Evolutionary conservation across 139 green algal species (phyloP), one percentile per base, ranked within the genome.

Genomic region (Raphidocelis subcapitata): DNA sequence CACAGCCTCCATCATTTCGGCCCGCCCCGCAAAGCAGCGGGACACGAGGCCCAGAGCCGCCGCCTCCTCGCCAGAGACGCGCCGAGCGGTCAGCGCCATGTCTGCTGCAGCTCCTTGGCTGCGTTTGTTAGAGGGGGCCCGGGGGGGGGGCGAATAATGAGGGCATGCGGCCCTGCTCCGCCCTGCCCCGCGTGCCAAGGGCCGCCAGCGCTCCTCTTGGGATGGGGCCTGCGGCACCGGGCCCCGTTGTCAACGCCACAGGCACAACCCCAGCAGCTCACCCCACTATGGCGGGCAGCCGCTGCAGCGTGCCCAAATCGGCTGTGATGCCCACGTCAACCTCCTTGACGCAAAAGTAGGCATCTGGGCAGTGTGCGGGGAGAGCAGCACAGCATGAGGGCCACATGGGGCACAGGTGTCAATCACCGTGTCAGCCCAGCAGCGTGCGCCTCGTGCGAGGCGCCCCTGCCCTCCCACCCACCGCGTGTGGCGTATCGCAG

Each of bases 341-440:
- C 77, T 98, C 94, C 84, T 98, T 98, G 60, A 98, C 92, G 57
- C 81, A 90, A 80, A 98, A 95, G 2, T 44, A 74, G 0, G 93
- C 91, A 47, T 91, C 81, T 0, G 26, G 14, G 44, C 81, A n/a
- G n/a, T n/a, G n/a, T n/a, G n/a, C n/a, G n/a, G n/a, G n/a, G n/a
- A n/a, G n/a, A n/a, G 41, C 41, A 49, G 41, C 8, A 49, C 8
- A 12, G 8, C 8, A 49, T 49, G 41, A 49, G 8, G 41, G 41
- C 8, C 41, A 12, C 41, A 49, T 8, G 8, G 41, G 12, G 41
- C 12, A 12, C 41, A 12, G 12, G 12, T 49, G 8, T 8, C 41
- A 49, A 49, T n/a, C n/a, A n/a, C n/a, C n/a, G 41, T 8, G 41
- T 49, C 8, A 12, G 41, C 41, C 41, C 8, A 8, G 41, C 41